These are phyloP conservation scores for Saksenaea oblongispora DNA, from an alignment of 371 early-diverging fungal genomes.

Conservation along the genomic window DNA sequence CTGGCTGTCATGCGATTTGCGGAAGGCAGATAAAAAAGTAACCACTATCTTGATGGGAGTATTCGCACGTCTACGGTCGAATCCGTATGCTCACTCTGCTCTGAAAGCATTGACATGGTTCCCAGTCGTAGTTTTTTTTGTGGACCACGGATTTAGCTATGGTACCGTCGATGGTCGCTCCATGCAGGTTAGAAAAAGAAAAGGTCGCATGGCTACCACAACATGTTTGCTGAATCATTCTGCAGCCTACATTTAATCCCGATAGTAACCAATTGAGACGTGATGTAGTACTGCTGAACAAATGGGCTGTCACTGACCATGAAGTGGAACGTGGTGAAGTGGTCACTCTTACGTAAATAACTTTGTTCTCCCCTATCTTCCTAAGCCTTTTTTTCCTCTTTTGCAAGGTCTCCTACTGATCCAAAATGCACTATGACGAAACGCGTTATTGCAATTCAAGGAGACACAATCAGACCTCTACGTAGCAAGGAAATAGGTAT, in stretches of 20 bases:
- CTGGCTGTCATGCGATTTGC: too few species aligned
- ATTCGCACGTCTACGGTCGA: slow-evolving; percentile 28
- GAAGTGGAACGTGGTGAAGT: slow-evolving; percentile 76
- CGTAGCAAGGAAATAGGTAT: slow-evolving; percentile 24
- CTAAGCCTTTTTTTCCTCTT: slow-evolving; percentile 9
- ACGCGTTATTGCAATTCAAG: slow-evolving; percentile 83
- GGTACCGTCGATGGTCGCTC: slow-evolving; percentile 66
- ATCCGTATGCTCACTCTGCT: slow-evolving; percentile 30
- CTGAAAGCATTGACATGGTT: slow-evolving; percentile 52
- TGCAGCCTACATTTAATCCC: slow-evolving; percentile 87
- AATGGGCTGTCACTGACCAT: slow-evolving; percentile 55
- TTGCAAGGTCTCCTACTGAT: slow-evolving; percentile 65
- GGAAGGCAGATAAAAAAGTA: too few species aligned
- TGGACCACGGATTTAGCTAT: slow-evolving; percentile 64
- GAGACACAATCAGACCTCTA: slow-evolving; percentile 78
- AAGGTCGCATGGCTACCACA: neutral
- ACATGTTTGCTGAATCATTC: neutral
- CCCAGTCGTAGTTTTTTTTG: slow-evolving; percentile 60
- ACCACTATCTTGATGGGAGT: slow-evolving; percentile 6
- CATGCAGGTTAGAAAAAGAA: slow-evolving; percentile 61
- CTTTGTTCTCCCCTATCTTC: neutral
- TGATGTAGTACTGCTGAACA: slow-evolving; percentile 82
- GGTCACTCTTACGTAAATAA: slow-evolving; percentile 71
- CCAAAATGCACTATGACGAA: slow-evolving; percentile 77
- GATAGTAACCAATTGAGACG: slow-evolving; percentile 69